Percentiles rank a stretch among this genome's conserved stretches.
Conservation (phyloP, 192 early-diverging fungal species). For the Dimargaris verticillata region DNA sequence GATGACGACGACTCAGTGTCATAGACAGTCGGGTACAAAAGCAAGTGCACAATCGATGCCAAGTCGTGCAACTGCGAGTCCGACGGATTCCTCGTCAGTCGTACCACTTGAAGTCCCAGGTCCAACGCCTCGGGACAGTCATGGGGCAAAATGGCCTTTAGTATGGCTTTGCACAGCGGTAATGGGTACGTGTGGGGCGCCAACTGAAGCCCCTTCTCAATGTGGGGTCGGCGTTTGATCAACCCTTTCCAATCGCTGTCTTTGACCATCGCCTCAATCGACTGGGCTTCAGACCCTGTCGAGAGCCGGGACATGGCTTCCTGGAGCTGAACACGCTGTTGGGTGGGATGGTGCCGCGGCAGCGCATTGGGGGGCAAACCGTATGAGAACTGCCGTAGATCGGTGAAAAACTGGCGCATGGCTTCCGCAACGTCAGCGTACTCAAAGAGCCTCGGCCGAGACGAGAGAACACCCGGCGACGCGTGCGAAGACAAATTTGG, state of each 20-base stretch:
- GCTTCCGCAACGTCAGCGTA: not conserved
- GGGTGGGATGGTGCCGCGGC: slow-evolving; percentile 7
- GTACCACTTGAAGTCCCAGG: slow-evolving; percentile 25
- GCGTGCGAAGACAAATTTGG: slow-evolving; percentile 1
- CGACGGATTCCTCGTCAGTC: slow-evolving; percentile 1
- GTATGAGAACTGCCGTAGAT: slow-evolving; percentile 1
- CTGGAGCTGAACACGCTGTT: not conserved
- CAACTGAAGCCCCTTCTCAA: slow-evolving; percentile 19
- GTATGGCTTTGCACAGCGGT: slow-evolving; percentile 18
- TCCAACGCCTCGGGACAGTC: slow-evolving; percentile 28
- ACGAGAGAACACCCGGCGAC: no score
- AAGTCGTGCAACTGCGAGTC: slow-evolving; percentile 19
- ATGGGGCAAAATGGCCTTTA: slow-evolving; percentile 30
- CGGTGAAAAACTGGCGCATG: not conserved
- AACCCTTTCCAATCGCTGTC: slow-evolving; percentile 20
- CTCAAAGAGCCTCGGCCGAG: not conserved
- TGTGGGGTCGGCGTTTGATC: slow-evolving; percentile 18
- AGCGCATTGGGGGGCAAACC: slow-evolving; percentile 9
- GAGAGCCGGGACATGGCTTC: not conserved
- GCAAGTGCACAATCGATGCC: slow-evolving; percentile 33
- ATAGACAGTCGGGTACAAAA: slow-evolving; percentile 58
- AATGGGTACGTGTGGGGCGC: slow-evolving; percentile 23
- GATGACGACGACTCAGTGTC: slow-evolving; percentile 30
- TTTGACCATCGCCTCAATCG: not conserved
- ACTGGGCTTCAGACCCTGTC: slow-evolving; percentile 1